These are phyloP conservation scores for Termitomyces sp. DNA, from an alignment of 768 basidiomycete species.

Conservation along the genomic window DNA sequence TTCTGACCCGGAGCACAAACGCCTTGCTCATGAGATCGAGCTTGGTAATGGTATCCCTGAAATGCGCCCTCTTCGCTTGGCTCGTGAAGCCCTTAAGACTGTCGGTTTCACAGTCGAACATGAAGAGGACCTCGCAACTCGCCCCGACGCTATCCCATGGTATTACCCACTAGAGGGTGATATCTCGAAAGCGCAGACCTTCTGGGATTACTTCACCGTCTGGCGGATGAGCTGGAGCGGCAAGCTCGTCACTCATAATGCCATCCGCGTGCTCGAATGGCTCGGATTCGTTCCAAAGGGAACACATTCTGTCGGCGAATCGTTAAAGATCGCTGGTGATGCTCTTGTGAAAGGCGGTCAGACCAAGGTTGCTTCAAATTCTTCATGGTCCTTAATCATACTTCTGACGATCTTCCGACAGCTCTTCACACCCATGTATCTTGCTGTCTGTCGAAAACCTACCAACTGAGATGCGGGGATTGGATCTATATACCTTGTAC, in stretches of 20 bases:
- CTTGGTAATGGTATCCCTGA: conserved; percentile 97
- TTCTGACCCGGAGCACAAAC: conserved; percentile 80
- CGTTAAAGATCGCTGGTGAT: conserved; percentile 75
- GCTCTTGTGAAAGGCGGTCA: conserved; percentile 82
- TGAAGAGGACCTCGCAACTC: conserved; percentile 92
- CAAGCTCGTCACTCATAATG: conserved; percentile 76
- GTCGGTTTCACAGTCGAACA: conserved; percentile 88
- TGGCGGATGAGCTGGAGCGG: conserved; percentile 92
- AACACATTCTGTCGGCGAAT: conserved; percentile 85
- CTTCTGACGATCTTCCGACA: conserved; percentile 21
- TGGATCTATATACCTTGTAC: conserved; percentile 10
- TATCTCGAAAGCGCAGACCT: conserved; percentile 84
- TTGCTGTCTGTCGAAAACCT: conserved; percentile 60
- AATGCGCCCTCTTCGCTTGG: conserved; percentile 74
- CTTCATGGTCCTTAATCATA: not conserved
- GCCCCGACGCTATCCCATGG: conserved; percentile 76
- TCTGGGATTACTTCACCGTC: conserved; percentile 86
- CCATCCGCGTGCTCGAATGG: conserved; percentile 71
- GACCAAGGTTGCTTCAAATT: conserved; percentile 58
- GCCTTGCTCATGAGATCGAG: conserved; percentile 87
- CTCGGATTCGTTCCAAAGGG: conserved; percentile 85
- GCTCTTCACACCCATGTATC: conserved; percentile 88
- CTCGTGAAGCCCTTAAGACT: conserved; percentile 69
- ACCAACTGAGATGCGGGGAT: conserved; percentile 21
- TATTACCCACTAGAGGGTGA: conserved; percentile 98